Evolutionary conservation across 2,329 filamentous ascomycete species (phyloP), one percentile per base, ranked within the genome.

Genomic region (Cucurbitaria berberidis): DNA sequence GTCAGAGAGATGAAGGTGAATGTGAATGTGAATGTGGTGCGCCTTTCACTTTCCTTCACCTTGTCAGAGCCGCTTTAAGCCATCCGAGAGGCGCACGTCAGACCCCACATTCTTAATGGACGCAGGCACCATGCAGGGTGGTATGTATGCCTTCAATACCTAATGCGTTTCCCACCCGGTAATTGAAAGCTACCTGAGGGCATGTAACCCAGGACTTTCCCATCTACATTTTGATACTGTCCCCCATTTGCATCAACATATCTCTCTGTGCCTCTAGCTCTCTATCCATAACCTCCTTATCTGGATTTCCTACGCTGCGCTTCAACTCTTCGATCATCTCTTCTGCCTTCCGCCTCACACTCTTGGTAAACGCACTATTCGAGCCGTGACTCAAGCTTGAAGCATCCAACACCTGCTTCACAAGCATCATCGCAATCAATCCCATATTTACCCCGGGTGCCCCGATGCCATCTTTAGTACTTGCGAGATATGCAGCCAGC

Each of bases 331-430:
- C 57, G 39, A 58, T 64, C 63, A 63, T 64, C 53, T 76, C 75
- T 36, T 73, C 67, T 47, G 66, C 70, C 60, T 77, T 78, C 43
- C 51, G 63, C 49, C 65, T 66, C 40, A 78, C 74, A 45, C 72
- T 74, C 51, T 67, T 69, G 24, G 74, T 67, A 65, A 81, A 80
- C 10, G 67, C 54, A 48, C 74, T 79, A 2, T 71, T 66, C 16
- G 60, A 58, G 0, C 80, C 80, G 65, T 82, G 80, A 41, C 77
- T 80, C 57, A 66, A 65, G 21, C 61, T 59, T n/a, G 78, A 70
- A 29, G 72, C 71, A 24, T 74, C 72, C 22, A 68, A 52, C 6
- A 79, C 69, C 57, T 80, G 76, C 22, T 70, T 68, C 16, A 81
- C 62, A 36, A 82, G 68, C 44, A 75, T 76, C 62, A 74, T 76